Conservation (phyloP, 2,329 filamentous ascomycete species). For the Proliferodiscus dingleyae region DNA sequence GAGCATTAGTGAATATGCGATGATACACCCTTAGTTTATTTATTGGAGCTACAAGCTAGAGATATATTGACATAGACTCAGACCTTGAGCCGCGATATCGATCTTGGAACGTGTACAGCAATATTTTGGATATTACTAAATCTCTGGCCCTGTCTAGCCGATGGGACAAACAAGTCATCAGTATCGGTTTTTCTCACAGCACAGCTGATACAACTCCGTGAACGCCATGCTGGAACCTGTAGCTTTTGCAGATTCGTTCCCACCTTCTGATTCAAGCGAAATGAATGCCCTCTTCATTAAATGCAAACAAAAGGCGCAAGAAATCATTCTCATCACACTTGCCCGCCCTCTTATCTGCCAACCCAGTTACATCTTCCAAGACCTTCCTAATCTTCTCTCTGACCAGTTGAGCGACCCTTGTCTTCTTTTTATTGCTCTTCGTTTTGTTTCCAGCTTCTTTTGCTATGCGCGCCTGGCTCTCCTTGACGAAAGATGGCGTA, state of each 20-base stretch:
- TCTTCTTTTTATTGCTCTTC: slow-evolving; percentile 69
- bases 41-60: not conserved
- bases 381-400: slow-evolving; percentile 82
- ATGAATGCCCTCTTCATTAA: slow-evolving; percentile 90
- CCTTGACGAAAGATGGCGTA: slow-evolving; percentile 79
- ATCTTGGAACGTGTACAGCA: not conserved
- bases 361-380: slow-evolving; percentile 70
- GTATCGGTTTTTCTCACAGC: no score
- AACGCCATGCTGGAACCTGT: slow-evolving; percentile 28
- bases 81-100: no score
- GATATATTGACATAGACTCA: no score
- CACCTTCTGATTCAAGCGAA: slow-evolving; percentile 44
- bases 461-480: slow-evolving; percentile 39
- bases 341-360: slow-evolving; percentile 75
- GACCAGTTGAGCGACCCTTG: slow-evolving; percentile 76
- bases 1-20: not conserved
- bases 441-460: slow-evolving; percentile 46
- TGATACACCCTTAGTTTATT: not conserved
- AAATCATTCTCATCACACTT: slow-evolving; percentile 94
- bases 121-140: not conserved
- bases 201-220: no score
- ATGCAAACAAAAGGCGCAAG: slow-evolving; percentile 70
- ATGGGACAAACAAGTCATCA: no score
- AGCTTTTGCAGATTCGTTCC: slow-evolving; percentile 1
- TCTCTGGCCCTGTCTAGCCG: no score